Percentiles rank a stretch among this genome's conserved stretches.
Conservation (phyloP, 202 grass and related monocot species). For the Brachypodium distachyon region DNA sequence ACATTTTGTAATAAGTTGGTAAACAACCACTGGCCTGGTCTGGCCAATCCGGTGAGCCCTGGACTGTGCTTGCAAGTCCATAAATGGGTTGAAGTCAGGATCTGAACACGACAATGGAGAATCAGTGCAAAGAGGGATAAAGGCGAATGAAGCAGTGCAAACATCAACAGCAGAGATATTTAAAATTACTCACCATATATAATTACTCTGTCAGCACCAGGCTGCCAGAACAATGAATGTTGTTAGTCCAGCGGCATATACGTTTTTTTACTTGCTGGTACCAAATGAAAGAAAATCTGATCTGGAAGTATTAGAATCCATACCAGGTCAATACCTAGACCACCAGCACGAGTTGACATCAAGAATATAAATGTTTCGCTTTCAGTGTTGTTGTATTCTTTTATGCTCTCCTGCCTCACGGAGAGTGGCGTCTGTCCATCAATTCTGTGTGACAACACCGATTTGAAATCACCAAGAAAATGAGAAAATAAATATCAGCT, state of each 20-base stretch:
- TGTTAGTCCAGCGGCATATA: neutral
- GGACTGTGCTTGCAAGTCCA: conserved; percentile 71
- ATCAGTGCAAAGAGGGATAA: neutral
- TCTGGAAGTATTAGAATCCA: neutral
- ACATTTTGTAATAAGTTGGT: conserved; percentile 67
- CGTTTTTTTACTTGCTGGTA: neutral
- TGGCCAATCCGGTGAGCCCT: conserved; percentile 62
- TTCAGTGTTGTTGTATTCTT: conserved; percentile 57
- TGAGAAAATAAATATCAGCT: neutral
- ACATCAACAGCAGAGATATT: neutral
- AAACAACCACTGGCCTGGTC: conserved; percentile 58
- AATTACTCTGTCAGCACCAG: conserved; percentile 64
- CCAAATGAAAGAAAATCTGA: neutral
- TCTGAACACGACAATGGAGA: conserved; percentile 27
- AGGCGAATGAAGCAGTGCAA: neutral
- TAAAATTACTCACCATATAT: conserved; percentile 50
- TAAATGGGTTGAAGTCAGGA: conserved; percentile 79
- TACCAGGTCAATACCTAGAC: conserved; percentile 67
- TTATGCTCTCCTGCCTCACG: conserved; percentile 56
- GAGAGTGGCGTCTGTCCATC: conserved; percentile 59
- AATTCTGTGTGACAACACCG: conserved; percentile 29
- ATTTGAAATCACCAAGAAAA: neutral
- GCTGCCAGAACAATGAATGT: conserved; percentile 18
- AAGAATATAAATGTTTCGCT: conserved; percentile 67
- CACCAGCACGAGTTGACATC: conserved; percentile 68